Evolutionary conservation across 257 asterid genomes (phyloP), one percentile per base, ranked within the genome.

Genomic region (Scutellaria galericulata): DNA sequence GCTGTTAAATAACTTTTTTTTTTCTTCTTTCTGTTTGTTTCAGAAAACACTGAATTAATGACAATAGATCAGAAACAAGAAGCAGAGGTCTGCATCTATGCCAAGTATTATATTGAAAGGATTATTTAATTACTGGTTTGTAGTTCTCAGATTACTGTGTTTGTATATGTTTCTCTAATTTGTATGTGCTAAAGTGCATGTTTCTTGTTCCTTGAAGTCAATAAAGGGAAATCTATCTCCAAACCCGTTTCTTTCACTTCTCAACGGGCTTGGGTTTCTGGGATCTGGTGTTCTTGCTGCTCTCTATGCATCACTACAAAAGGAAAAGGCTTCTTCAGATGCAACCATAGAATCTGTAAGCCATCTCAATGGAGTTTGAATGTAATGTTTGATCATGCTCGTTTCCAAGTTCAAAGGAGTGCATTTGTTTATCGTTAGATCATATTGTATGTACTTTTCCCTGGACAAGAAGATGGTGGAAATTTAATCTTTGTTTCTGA

Each of bases 241-340:
- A 50, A 84, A 72, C 77, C 86, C 95, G 6, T 75, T 85, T 64
- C 55, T 91, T 48, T 69, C 96, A 55, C 81, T 88, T 76, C 80
- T 90, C 63, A 84, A 89, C 61, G 90, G 78, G 61, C 61, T 89
- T 18, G 98, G 97, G 62, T 76, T 86, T 71, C 66, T 87, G 70
- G 89, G 90, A 22, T 78, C 97, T 0, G 96, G 90, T 51, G 86
- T 87, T 52, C 92, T 93, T 78, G 92, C 92, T 73, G 89, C 96
- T 73, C 87, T 93, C 45, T 93, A 91, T 79, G 86, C 87, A 70
- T 80, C 77, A 40, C 66, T 84, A 61, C 77, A 54, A 85, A 87
- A 89, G 80, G 96, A 93, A 66, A 93, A 89, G 79, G 87, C 72
- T 3, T 47, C 66, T 64, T 79, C 85, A 11, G 92, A 84, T 77